A percentile compares a stretch with the other conserved stretches of the same genome.
Evolutionary conservation across 176 grass and related monocot species (phyloP).

Genomic region (Alloteropsis semialata): DNA sequence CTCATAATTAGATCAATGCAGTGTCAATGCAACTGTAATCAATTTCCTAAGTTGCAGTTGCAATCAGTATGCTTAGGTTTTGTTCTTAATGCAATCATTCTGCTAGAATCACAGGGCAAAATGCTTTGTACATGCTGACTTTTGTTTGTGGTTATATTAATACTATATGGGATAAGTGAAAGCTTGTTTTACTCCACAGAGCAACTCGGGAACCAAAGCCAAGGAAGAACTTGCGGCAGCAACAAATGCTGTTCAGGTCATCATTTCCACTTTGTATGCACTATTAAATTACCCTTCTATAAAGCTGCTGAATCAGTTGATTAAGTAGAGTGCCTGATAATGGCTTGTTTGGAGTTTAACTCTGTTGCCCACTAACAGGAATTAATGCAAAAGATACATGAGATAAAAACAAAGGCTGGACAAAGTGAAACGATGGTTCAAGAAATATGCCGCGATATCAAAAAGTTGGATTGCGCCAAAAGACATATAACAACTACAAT

Average conservation of each 20-base stretch:
- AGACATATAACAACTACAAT: constrained; percentile 99
- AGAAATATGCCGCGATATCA: constrained; percentile 98
- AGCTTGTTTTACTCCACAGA: constrained; percentile 49
- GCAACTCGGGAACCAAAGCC: constrained; percentile 95
- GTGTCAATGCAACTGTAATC: not conserved
- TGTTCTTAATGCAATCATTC: not conserved
- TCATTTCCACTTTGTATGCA: not conserved
- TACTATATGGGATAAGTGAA: not conserved
- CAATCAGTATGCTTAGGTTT: not conserved
- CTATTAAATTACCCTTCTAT: not conserved
- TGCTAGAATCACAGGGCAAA: not conserved
- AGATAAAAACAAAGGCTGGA: constrained; percentile 94
- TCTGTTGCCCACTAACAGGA: constrained; percentile 49
- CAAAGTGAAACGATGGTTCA: constrained; percentile 99
- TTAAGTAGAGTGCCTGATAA: not conserved
- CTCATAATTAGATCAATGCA: not conserved
- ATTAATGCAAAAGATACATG: constrained; percentile 93
- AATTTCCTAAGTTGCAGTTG: not conserved
- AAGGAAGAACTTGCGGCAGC: constrained; percentile 99
- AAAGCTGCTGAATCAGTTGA: not conserved
- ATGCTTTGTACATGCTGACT: not conserved
- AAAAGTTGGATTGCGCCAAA: constrained; percentile 95
- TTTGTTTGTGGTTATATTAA: not conserved
- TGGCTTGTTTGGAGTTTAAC: constrained; percentile 19
- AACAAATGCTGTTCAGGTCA: constrained; percentile 94